Evolutionary conservation across 495 filamentous ascomycete genomes (phyloP).

Genomic region (Penicillium daleae): DNA sequence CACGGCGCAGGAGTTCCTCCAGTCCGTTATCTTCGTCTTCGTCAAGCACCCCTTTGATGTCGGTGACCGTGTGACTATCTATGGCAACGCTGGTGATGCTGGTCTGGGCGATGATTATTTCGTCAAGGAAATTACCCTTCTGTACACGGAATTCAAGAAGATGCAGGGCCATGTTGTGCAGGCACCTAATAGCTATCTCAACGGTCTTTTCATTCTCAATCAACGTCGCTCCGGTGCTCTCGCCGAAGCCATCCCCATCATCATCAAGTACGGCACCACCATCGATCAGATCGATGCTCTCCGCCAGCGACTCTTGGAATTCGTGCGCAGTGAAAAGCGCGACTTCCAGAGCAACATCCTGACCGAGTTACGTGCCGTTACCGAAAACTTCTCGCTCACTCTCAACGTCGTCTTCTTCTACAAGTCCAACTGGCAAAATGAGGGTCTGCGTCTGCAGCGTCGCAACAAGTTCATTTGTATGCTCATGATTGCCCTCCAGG

Average conservation of each 20-base stretch:
- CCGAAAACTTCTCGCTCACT: conserved; percentile 71
- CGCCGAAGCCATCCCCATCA: conserved; percentile 83
- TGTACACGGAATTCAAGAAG: conserved; percentile 98
- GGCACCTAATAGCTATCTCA: conserved; percentile 91
- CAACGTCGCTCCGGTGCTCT: conserved; percentile 87
- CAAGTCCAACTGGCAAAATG: conserved; percentile 94
- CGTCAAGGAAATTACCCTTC: conserved; percentile 90
- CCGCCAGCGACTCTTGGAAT: conserved; percentile 80
- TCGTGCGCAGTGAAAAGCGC: conserved; percentile 82
- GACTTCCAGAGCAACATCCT: conserved; percentile 91
- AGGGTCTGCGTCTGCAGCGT: conserved; percentile 82
- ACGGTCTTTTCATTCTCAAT: conserved; percentile 92
- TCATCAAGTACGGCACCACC: conserved; percentile 87
- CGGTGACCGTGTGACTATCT: conserved; percentile 88
- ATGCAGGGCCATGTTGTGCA: conserved; percentile 96
- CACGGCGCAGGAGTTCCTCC: conserved; percentile 91
- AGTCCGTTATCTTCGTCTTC: conserved; percentile 93
- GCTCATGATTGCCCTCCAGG: conserved; percentile 82
- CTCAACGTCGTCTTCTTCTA: conserved; percentile 98
- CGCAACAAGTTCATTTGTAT: conserved; percentile 96
- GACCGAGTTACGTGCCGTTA: conserved; percentile 77
- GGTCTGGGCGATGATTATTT: conserved; percentile 91
- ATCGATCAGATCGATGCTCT: conserved; percentile 85
- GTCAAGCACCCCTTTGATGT: conserved; percentile 99
- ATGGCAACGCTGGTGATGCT: conserved; percentile 80